phyloP scores from a whole-genome alignment of 2,329 filamentous ascomycete genomes.

The Diplodia intermedia region DNA sequence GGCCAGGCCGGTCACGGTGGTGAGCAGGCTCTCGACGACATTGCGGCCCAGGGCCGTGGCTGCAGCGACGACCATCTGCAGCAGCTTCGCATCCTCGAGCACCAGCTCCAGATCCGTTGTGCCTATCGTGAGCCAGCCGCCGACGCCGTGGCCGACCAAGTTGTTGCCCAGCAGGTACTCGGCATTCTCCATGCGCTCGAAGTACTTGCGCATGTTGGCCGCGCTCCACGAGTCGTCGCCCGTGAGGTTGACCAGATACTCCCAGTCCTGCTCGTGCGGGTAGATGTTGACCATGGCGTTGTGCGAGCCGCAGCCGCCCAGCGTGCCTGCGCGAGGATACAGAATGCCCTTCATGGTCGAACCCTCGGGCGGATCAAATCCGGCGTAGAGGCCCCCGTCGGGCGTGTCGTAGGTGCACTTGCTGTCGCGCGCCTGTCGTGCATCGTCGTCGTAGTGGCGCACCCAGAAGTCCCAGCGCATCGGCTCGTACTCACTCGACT shows the following conservation, averaged over 20 bases:
- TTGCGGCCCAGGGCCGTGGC: slow-evolving; percentile 57
- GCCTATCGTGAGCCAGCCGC: slow-evolving; percentile 58
- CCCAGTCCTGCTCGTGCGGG: slow-evolving; percentile 66
- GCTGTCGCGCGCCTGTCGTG: slow-evolving; percentile 61
- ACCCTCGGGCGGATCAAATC: slow-evolving; percentile 60
- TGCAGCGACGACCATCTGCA: slow-evolving; percentile 59
- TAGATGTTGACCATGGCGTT: slow-evolving; percentile 67
- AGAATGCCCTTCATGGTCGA: slow-evolving; percentile 61
- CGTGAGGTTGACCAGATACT: slow-evolving; percentile 64
- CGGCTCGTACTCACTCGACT: slow-evolving; percentile 62
- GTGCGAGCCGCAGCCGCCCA: slow-evolving; percentile 67
- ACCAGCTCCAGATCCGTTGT: slow-evolving; percentile 58
- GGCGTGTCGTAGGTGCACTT: slow-evolving; percentile 65
- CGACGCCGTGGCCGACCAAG: neutral
- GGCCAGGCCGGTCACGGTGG: slow-evolving; percentile 53
- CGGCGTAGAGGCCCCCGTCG: slow-evolving; percentile 60
- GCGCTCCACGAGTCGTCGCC: slow-evolving; percentile 66
- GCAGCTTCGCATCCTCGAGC: slow-evolving; percentile 60
- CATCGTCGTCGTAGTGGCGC: slow-evolving; percentile 64
- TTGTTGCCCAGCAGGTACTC: slow-evolving; percentile 55
- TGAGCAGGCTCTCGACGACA: slow-evolving; percentile 46
- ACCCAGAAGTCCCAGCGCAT: slow-evolving; percentile 70
- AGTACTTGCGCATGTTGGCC: slow-evolving; percentile 65
- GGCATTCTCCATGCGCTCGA: slow-evolving; percentile 61
- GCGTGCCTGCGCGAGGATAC: slow-evolving; percentile 64